Conservation (phyloP, 345 rosid genomes). For the Microthlaspi erraticum region DNA sequence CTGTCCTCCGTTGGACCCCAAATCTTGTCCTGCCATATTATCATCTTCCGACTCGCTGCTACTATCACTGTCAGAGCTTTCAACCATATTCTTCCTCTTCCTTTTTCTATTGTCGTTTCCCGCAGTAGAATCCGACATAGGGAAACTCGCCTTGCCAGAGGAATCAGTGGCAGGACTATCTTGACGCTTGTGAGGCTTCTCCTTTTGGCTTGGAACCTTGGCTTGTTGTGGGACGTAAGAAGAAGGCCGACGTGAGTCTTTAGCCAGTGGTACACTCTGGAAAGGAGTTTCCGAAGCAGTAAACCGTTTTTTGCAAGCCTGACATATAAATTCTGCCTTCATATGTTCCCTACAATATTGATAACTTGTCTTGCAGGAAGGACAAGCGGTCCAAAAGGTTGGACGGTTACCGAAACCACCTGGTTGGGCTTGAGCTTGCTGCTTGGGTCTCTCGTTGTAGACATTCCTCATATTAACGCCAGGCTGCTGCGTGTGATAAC, state of each 20-base stretch:
- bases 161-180: conserved; percentile 42
- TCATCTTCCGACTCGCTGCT: conserved; percentile 61
- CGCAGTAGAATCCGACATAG: conserved; percentile 38
- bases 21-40: conserved; percentile 45
- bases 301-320: conserved; percentile 59
- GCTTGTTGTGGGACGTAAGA: conserved; percentile 48
- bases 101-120: conserved; percentile 55
- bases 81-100: conserved; percentile 52
- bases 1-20: conserved; percentile 45
- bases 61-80: conserved; percentile 58
- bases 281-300: conserved; percentile 55
- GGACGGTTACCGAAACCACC: conserved; percentile 44
- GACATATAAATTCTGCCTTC: conserved; percentile 54
- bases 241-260: conserved; percentile 45
- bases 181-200: conserved; percentile 47
- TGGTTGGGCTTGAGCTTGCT: conserved; percentile 49
- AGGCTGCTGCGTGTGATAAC: conserved; percentile 37
- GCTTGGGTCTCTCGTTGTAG: conserved; percentile 48
- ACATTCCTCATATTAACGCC: conserved; percentile 32
- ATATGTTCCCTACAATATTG: conserved; percentile 53
- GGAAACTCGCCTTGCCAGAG: conserved; percentile 36
- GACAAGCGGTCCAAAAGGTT: conserved; percentile 80
- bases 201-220: conserved; percentile 49
- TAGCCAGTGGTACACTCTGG: conserved; percentile 44
- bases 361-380: conserved; percentile 58